A percentile compares a stretch with the other conserved stretches of the same genome.
Evolutionary conservation across 306 rosid genomes (phyloP).

Genomic region (Prunus mongolica): DNA sequence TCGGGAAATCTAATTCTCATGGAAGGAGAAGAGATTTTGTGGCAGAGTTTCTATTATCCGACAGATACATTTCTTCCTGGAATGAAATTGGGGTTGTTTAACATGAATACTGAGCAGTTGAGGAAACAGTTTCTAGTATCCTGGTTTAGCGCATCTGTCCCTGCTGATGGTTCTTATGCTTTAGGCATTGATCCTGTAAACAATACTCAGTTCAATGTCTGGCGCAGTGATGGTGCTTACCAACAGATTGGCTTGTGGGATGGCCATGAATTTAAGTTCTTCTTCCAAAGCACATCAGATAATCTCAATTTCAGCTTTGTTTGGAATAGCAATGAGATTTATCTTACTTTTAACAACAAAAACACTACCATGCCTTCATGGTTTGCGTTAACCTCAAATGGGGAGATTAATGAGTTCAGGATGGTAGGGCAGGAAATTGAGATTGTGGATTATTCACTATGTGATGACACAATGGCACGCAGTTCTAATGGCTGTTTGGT

Average conservation of each 20-base stretch:
- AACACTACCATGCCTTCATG: background rate
- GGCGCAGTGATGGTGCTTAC: background rate
- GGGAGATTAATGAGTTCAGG: constrained; percentile 12
- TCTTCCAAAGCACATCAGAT: background rate
- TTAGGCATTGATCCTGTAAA: background rate
- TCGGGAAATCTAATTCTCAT: constrained; percentile 16
- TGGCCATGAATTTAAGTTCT: constrained; percentile 12
- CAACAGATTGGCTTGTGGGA: constrained; percentile 22
- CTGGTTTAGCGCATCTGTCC: constrained; percentile 16
- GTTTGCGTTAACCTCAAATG: constrained; percentile 19
- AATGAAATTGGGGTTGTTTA: constrained; percentile 20
- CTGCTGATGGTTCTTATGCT: background rate
- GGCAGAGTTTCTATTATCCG: constrained; percentile 23
- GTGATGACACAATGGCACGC: background rate
- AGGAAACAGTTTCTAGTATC: constrained; percentile 9
- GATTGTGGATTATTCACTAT: constrained; percentile 9
- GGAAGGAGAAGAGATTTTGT: background rate
- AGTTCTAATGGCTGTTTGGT: background rate
- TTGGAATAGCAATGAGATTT: background rate
- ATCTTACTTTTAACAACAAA: constrained; percentile 18
- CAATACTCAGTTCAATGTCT: constrained; percentile 5
- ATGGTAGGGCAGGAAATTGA: constrained; percentile 16
- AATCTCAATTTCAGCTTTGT: constrained; percentile 15
- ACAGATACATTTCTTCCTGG: constrained; percentile 22
- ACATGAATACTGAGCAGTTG: constrained; percentile 2